Conservation (phyloP, 2,329 filamentous ascomycete genomes). For the Thielaviopsis populi region DNA sequence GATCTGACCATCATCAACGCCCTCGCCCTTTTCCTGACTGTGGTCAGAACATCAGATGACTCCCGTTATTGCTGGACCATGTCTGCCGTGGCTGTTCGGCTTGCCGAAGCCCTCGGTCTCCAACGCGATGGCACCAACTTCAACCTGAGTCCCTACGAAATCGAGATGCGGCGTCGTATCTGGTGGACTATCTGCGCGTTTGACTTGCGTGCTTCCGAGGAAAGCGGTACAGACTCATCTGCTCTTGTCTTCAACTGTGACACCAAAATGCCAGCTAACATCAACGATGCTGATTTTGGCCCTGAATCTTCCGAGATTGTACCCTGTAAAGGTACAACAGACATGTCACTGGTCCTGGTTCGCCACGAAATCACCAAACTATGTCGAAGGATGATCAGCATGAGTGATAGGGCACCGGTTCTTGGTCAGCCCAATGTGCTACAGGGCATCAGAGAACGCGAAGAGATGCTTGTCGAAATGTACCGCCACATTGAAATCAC, state of each 20-base stretch:
- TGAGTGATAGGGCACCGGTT: slow-evolving; percentile 11
- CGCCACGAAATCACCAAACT: slow-evolving; percentile 33
- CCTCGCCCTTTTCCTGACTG: slow-evolving; percentile 38
- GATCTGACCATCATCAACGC: slow-evolving; percentile 44
- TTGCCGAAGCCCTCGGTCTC: slow-evolving; percentile 45
- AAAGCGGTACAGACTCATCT: slow-evolving; percentile 31
- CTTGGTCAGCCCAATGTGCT: slow-evolving; percentile 13
- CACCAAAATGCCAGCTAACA: slow-evolving; percentile 34
- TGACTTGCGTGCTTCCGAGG: slow-evolving; percentile 40
- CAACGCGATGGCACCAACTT: slow-evolving; percentile 41
- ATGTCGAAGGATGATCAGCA: slow-evolving; percentile 20
- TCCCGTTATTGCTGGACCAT: slow-evolving; percentile 45
- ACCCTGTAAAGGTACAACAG: slow-evolving; percentile 36
- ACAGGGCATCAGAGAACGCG: slow-evolving; percentile 13
- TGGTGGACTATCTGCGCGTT: slow-evolving; percentile 47
- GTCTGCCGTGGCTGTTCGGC: slow-evolving; percentile 41
- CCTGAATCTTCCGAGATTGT: slow-evolving; percentile 34
- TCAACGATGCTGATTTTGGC: slow-evolving; percentile 35
- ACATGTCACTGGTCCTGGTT: slow-evolving; percentile 34
- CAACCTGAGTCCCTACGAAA: slow-evolving; percentile 40
- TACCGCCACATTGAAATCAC: slow-evolving; percentile 39
- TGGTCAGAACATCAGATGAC: slow-evolving; percentile 33
- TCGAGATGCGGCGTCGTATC: slow-evolving; percentile 43
- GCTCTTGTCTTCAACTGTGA: slow-evolving; percentile 29
- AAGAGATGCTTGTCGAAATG: slow-evolving; percentile 21